phyloP scores from a whole-genome alignment of 805 yeast species.

The Wickerhamomyces subpelliculosus region DNA sequence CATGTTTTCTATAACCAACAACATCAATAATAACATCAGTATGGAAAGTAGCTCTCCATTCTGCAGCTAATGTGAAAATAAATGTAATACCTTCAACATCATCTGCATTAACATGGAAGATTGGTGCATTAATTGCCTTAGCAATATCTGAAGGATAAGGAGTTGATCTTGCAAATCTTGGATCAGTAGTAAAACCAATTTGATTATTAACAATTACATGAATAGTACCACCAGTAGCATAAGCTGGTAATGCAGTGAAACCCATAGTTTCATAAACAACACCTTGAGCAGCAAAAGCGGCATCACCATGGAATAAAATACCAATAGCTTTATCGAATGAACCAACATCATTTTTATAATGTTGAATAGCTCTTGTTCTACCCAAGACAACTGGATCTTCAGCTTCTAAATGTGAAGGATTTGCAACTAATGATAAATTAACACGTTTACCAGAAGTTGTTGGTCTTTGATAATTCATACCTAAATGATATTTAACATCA shows the following conservation, averaged over 20 bases:
- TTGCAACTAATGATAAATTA: constrained; percentile 92
- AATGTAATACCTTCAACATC: constrained; percentile 91
- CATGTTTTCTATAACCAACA: constrained; percentile 97
- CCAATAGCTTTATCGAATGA: constrained; percentile 82
- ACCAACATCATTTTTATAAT: constrained; percentile 82
- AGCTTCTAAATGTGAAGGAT: constrained; percentile 98
- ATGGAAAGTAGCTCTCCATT: constrained; percentile 96
- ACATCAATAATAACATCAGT: constrained; percentile 94
- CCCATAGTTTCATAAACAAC: constrained; percentile 99
- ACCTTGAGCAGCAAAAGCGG: constrained; percentile 99
- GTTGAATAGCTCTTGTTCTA: constrained; percentile 93
- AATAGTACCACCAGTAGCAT: constrained; percentile 96
- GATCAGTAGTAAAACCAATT: constrained; percentile 99
- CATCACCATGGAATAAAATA: constrained; percentile 95
- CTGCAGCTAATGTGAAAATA: constrained; percentile 94
- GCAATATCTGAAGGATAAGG: constrained; percentile 98
- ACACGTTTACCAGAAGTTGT: constrained; percentile 97
- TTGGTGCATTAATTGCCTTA: constrained; percentile 93
- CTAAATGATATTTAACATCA: constrained; percentile 97
- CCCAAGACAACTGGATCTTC: constrained; percentile 99
- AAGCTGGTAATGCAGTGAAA: constrained; percentile 84
- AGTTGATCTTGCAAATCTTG: constrained; percentile 94
- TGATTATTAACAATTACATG: constrained; percentile 96
- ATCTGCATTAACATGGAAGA: constrained; percentile 98
- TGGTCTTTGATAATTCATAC: constrained; percentile 99